Evolutionary conservation across 371 early-diverging fungal genomes (phyloP), one percentile per base, ranked within the genome.

Genomic region (Rhizomucor miehei): DNA sequence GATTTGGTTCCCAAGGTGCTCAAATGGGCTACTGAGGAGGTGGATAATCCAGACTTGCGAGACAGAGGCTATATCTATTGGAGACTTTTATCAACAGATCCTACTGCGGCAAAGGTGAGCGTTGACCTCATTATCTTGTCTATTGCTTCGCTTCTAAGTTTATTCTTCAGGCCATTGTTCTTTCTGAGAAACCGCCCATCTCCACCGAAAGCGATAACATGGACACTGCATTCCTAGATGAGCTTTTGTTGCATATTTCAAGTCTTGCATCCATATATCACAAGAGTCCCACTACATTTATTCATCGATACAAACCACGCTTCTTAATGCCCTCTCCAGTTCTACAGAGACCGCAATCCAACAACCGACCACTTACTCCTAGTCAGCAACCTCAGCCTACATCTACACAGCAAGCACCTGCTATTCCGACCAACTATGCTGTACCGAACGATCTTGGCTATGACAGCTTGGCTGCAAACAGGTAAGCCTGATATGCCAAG

Each of bases 61-160:
- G 99, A 99, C 66, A 86, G 99, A 39, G 98, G 95, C 9, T 97
- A 90, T 62, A 90, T 99, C 51, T 99, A 99, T 71, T 97, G 98
- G 97, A 80, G 98, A 36, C 72, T 99, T 51, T 71, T 99, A 16
- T 94, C 95, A 5, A 89, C 93, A 3, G 92, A 93, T 63, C 97
- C 97, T 25, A 71, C 80, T 35, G 83, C 82, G 6, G 86, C 86
- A 24, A 88, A 84, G 73, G 76, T 73, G 66, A 45, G 17, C n/a
- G n/a, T 24, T 16, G 14, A 43, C 6, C 36, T 1, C 6, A n/a
- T 21, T 14, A 50, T 50, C 9, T 51, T 41, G n/a, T 38, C 12
- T 20, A 6, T 19, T 4, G 24, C 21, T 46, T 1, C n/a, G 5
- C 24, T 48, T 17, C 54, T 66, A 52, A 41, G 50, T 59, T 61